A percentile compares a stretch with the other conserved stretches of the same genome.
Conservation (phyloP, 2,329 filamentous ascomycete species). For the Hypoxylon sp. region DNA sequence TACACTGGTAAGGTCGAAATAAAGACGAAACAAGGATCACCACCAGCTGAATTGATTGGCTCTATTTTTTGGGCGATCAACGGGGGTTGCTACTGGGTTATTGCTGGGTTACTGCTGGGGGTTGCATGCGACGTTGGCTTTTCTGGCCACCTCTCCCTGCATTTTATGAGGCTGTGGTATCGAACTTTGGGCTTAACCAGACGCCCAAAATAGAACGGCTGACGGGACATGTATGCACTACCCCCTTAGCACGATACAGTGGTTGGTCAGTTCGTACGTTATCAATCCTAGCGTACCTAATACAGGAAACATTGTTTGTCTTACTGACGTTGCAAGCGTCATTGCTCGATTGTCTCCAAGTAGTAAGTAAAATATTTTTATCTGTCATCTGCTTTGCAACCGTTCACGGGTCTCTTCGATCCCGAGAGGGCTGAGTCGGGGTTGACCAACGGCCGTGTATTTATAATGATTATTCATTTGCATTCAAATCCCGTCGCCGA, state of each 20-base stretch:
- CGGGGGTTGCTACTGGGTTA: conserved; percentile 10
- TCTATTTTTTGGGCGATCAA: conserved; percentile 17
- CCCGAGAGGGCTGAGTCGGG: conserved; percentile 27
- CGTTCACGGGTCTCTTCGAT: conserved; percentile 24
- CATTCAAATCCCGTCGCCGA: conserved; percentile 18
- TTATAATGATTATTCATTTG: conserved; percentile 26
- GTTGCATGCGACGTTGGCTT: conserved; percentile 38
- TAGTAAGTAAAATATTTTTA: conserved; percentile 35
- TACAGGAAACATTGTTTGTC: conserved; percentile 25
- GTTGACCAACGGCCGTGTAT: conserved; percentile 21
- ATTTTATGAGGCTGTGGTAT: conserved; percentile 41
- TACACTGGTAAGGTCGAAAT: conserved; percentile 31
- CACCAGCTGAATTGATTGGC: conserved; percentile 31
- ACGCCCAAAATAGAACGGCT: conserved; percentile 42
- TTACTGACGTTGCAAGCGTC: conserved; percentile 32
- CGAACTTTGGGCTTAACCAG: conserved; percentile 26
- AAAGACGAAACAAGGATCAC: conserved; percentile 41
- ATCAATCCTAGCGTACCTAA: conserved; percentile 10
- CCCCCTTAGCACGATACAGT: conserved; percentile 21
- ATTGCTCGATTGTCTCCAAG: conserved; percentile 3
- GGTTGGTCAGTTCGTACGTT: conserved; percentile 39
- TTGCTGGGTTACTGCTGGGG: neutral
- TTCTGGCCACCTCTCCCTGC: conserved; percentile 40
- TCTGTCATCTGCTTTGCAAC: conserved; percentile 22
- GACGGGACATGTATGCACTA: conserved; percentile 25